Evolutionary conservation across 2,329 filamentous ascomycete species (phyloP), one percentile per base, ranked within the genome.

Genomic region (Penicillium nordicum): DNA sequence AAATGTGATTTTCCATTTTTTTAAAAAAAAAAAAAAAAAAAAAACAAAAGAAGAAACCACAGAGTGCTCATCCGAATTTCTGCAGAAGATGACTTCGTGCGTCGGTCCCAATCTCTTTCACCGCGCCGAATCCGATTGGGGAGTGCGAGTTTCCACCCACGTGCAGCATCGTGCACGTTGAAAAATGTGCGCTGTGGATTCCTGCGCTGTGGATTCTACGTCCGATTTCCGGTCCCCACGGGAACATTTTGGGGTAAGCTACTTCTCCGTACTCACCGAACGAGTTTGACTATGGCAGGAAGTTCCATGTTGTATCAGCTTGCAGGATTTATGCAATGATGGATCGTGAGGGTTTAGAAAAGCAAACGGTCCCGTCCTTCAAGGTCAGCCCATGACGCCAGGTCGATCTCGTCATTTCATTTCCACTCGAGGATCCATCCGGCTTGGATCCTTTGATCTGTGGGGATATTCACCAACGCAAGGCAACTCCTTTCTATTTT

Each of bases 81-180:
- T 61, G 57, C 58, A 57, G 56, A 46, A 27, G 41, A n/a, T 37
- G 37, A 37, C 43, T 57, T 58, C 50, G 48, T 50, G 47, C 43
- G 21, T 34, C 43, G 25, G 40, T 52, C 51, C 25, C 25, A 36
- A 52, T 27, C 18, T 54, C 34, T 53, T 53, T 57, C 57, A 52
- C 51, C 21, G 32, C 12, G 41, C 43, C 18, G 11, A 53, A 55
- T 54, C 12, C 40, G 50, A 40, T 41, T 41, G 46, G 57, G 29
- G 52, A 21, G 21, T 21, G 23, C 45, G 21, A 32, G 57, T 60
- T 58, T 43, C 58, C 55, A 58, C 55, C 46, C 45, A 23, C 23
- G 36, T 43, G 40, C 51, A 38, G 49, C 32, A 43, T 53, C 41
- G 25, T 14, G 14, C 27, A 25, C 16, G 14, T 46, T 38, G 37